Evolutionary conservation across 2,329 filamentous ascomycete species (phyloP).

Genomic region (Fusarium sp.): DNA sequence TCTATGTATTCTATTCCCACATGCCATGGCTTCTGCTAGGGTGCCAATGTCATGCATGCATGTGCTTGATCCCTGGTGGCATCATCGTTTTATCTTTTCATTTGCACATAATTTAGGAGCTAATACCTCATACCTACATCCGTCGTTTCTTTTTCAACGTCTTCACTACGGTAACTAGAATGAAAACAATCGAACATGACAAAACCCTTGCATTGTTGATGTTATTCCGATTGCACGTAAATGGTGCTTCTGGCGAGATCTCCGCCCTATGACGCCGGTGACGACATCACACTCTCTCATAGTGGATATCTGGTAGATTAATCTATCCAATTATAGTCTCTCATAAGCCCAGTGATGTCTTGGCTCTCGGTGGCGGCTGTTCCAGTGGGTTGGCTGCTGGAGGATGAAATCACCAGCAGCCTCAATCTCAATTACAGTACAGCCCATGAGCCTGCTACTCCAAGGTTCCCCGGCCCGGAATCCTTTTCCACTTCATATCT

Average conservation of each 20-base stretch:
- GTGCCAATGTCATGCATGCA: slow-evolving; percentile 18
- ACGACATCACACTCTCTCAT: slow-evolving; percentile 43
- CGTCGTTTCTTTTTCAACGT: slow-evolving; percentile 13
- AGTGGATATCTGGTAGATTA: slow-evolving; percentile 10
- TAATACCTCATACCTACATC: slow-evolving; percentile 24
- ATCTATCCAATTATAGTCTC: slow-evolving; percentile 18
- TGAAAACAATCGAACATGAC: slow-evolving; percentile 10
- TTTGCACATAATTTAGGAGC: slow-evolving; percentile 8
- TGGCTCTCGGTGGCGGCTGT: slow-evolving; percentile 32
- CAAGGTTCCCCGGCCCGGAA: slow-evolving; percentile 34
- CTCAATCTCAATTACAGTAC: slow-evolving; percentile 1
- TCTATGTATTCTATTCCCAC: slow-evolving; percentile 3
- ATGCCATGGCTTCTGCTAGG: slow-evolving; percentile 9
- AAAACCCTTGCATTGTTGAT: slow-evolving; percentile 17
- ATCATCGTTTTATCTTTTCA: slow-evolving; percentile 29
- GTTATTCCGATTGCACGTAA: slow-evolving; percentile 5
- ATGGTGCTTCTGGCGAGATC: slow-evolving; percentile 36
- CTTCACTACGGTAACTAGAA: not conserved
- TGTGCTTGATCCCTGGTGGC: slow-evolving; percentile 21
- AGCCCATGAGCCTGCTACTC: slow-evolving; percentile 14
- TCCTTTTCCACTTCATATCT: slow-evolving; percentile 1
- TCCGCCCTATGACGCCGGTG: slow-evolving; percentile 46
- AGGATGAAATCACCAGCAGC: slow-evolving; percentile 30
- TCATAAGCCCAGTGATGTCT: slow-evolving; percentile 8
- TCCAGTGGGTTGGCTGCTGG: slow-evolving; percentile 36